Evolutionary conservation across 768 basidiomycete genomes (phyloP), one percentile per base, ranked within the genome.

Genomic region (Kwoniella heveanensis): DNA sequence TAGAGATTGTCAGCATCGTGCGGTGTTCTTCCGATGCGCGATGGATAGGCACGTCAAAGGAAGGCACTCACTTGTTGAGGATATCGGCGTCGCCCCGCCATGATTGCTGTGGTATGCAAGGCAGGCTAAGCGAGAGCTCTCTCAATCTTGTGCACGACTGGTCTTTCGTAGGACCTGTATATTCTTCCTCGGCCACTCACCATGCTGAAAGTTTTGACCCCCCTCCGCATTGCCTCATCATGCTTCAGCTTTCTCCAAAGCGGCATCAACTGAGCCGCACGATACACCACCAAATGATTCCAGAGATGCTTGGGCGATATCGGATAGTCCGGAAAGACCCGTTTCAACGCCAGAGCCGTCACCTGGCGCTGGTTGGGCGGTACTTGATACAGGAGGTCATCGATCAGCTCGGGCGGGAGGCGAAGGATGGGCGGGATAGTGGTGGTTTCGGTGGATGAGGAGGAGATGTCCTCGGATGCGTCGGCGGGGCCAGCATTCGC

Each of bases 1-100:
- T 19, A 15, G 49, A 52, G 6, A 7, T 15, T 26, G 21, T 60
- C 57, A 55, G 30, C 25, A 17, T 46, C 12, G 3, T 26, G 15
- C 4, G 19, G 24, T 26, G n/a, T n/a, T n/a, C n/a, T 32, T 54
- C 58, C 22, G 52, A 32, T 39, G 24, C 29, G 44, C n/a, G n/a
- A n/a, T n/a, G n/a, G n/a, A n/a, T n/a, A n/a, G n/a, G n/a, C n/a
- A n/a, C n/a, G n/a, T n/a, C 39, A 44, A 44, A 44, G 39, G n/a
- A 6, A 36, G 32, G 13, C 32, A 39, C 67, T 65, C 55, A 73
- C 73, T 89, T 90, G 71, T 88, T 83, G 46, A 91, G 80, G 15
- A 90, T 84, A 62, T 90, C 87, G 2, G 90, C 88, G 72, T 92
- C 90, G 27, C 86, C 86, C 7, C 74, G 82, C 89, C 90, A 93